Evolutionary conservation across 1,284 basidiomycete species (phyloP).

Genomic region (Hortiboletus rubellus): DNA sequence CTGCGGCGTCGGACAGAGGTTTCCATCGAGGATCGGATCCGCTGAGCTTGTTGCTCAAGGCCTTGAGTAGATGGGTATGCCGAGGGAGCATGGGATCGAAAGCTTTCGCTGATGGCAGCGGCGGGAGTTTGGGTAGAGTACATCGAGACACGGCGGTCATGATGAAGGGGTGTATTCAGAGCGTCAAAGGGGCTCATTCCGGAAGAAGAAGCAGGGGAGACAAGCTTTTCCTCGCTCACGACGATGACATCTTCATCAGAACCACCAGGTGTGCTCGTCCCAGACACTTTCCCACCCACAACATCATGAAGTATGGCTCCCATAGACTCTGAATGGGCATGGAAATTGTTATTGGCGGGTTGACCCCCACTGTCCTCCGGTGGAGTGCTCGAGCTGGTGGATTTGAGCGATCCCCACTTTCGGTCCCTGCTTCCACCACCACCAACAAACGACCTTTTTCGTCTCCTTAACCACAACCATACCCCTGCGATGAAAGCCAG

Average conservation of each 20-base stretch:
- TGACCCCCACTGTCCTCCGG: not conserved
- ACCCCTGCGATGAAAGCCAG: slow-evolving; percentile 33
- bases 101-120: not conserved
- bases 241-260: slow-evolving; percentile 23
- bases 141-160: slow-evolving; percentile 22
- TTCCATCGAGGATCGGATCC: slow-evolving; percentile 36
- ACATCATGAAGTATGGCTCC: slow-evolving; percentile 14
- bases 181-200: slow-evolving; percentile 22
- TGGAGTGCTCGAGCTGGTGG: slow-evolving; percentile 21
- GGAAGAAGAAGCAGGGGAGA: slow-evolving; percentile 16
- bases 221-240: slow-evolving; percentile 26
- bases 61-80: slow-evolving; percentile 14
- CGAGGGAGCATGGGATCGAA: slow-evolving; percentile 15
- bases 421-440: not conserved
- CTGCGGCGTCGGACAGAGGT: slow-evolving; percentile 23
- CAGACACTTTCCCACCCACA: slow-evolving; percentile 15
- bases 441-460: slow-evolving; percentile 5
- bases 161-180: slow-evolving; percentile 18
- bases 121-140: slow-evolving; percentile 19
- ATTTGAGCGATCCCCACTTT: slow-evolving; percentile 32
- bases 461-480: slow-evolving; percentile 35
- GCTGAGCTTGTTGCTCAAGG: slow-evolving; percentile 32
- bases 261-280: slow-evolving; percentile 18
- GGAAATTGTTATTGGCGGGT: slow-evolving; percentile 11
- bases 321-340: slow-evolving; percentile 25